These are phyloP conservation scores for Clarireedia paspali DNA, from an alignment of 2,329 filamentous ascomycete species.

Conservation along the genomic window DNA sequence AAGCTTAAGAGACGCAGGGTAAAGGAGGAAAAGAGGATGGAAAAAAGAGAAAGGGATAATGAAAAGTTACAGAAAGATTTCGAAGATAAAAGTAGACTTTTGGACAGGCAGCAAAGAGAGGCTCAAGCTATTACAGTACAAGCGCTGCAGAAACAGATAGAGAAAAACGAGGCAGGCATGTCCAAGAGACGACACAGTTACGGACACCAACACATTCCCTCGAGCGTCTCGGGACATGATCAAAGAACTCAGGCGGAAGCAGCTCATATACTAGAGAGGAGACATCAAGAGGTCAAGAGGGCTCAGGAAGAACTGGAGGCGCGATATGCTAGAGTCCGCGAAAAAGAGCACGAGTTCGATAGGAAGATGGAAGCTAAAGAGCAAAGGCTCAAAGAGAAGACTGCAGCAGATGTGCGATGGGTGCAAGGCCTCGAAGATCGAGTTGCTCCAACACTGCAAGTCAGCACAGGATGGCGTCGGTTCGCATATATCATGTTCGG, in stretches of 20 bases:
- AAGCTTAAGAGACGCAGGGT: background rate
- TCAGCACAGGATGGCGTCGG: background rate
- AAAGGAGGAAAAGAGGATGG: background rate
- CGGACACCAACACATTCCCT: background rate
- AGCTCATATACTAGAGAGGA: too few species aligned
- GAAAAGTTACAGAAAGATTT: background rate
- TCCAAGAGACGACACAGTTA: background rate
- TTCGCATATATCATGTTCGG: background rate
- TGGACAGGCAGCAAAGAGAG: background rate
- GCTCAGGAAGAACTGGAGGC: too few species aligned
- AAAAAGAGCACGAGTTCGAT: too few species aligned
- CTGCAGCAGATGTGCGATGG: background rate
- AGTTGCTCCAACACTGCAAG: background rate
- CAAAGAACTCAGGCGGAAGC: too few species aligned
- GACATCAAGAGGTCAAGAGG: too few species aligned
- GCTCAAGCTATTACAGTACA: background rate
- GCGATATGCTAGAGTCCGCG: too few species aligned
- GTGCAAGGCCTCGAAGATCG: background rate
- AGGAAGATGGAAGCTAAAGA: too few species aligned
- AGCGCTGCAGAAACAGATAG: background rate
- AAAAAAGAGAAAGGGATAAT: background rate
- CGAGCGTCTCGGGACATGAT: too few species aligned
- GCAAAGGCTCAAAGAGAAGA: background rate
- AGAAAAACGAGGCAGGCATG: background rate
- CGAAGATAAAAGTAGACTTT: background rate